These are phyloP conservation scores for Aureobasidium sp. DNA, from an alignment of 2,329 filamentous ascomycete species.

Conservation along the genomic window DNA sequence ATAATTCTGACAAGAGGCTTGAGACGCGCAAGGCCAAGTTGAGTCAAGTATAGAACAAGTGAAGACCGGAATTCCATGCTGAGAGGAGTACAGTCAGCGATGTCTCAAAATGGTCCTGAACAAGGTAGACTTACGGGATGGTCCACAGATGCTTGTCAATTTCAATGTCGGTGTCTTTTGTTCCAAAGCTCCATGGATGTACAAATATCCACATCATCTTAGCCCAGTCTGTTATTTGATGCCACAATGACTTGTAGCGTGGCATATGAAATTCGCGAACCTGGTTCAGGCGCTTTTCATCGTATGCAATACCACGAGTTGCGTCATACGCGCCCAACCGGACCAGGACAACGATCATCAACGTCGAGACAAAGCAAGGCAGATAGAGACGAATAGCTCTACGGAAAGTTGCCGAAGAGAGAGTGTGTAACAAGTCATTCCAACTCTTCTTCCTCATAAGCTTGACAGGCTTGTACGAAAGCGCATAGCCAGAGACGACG, in stretches of 20 bases:
- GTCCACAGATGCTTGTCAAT: slow-evolving; percentile 53
- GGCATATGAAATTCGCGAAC: slow-evolving; percentile 17
- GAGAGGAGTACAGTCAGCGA: slow-evolving; percentile 27
- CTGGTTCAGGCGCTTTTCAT: slow-evolving; percentile 14
- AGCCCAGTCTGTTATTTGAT: slow-evolving; percentile 25
- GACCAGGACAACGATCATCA: slow-evolving; percentile 18
- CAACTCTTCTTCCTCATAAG: slow-evolving; percentile 19
- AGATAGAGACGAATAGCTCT: slow-evolving; percentile 21
- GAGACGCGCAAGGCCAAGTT: slow-evolving; percentile 34
- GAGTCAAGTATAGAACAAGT: slow-evolving; percentile 49
- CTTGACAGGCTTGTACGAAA: slow-evolving; percentile 39
- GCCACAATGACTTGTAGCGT: slow-evolving; percentile 9
- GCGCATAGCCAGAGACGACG: slow-evolving; percentile 55
- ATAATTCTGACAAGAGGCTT: slow-evolving; percentile 30
- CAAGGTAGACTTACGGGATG: slow-evolving; percentile 30
- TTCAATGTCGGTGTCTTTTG: slow-evolving; percentile 3
- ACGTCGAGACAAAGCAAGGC: slow-evolving; percentile 20
- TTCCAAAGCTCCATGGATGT: slow-evolving; percentile 13
- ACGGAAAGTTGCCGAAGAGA: slow-evolving; percentile 21
- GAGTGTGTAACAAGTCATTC: slow-evolving; percentile 25
- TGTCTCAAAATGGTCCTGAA: neutral
- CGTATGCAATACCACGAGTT: slow-evolving; percentile 17
- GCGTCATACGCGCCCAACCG: slow-evolving; percentile 15
- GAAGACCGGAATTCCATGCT: slow-evolving; percentile 51
- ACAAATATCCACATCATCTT: slow-evolving; percentile 31